Base-by-base conservation (phyloP, 805 yeast species). In the Monosporozyma servazzii region DNA sequence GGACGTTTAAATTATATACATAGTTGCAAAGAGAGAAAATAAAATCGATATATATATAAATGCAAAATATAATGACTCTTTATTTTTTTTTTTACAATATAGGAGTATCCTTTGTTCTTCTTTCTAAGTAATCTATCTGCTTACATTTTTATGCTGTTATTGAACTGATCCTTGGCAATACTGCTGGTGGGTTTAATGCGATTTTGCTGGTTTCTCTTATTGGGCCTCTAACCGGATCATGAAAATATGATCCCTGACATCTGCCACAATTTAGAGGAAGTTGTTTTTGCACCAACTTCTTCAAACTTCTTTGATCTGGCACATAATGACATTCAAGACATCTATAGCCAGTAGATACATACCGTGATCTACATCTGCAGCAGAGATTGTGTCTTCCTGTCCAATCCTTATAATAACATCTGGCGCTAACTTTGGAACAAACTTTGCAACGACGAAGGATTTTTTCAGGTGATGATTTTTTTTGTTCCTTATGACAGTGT, bases 341-440 rank as follows among this genome's bases (percentile, higher is more conserved):
- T 37, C 62, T 54, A 43, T 57, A 57, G 2, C 64, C 63, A 40
- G 62, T 57, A 37, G 56, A 56, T 45, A 56, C 55, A 45, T 60
- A 62, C 13, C 66, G 56, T 8, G 62, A 58, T 47, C 58, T 57
- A 47, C 66, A 62, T 33, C 62, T 56, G 3, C 60, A 60, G 48
- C 66, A 62, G 9, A 60, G 49, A 27, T 58, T 54, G 36, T 54
- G 53, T 15, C 53, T 55, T 4, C 66, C 66, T 17, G 62, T 52
- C 64, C 64, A 60, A 49, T 60, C 64, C 27, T 54, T 56, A 48
- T 62, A 62, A 45, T 56, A 60, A 42, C 60, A 56, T 37, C 58
- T 53, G 0, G 56, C 57, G 20, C 66, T 64, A 21, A 56, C 55
- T 13, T 56, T 53, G 3, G 60, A 55, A 31, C 66, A 62, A 3